Evolutionary conservation across 257 asterid species (phyloP).

Genomic region (Solanum clarkiae): DNA sequence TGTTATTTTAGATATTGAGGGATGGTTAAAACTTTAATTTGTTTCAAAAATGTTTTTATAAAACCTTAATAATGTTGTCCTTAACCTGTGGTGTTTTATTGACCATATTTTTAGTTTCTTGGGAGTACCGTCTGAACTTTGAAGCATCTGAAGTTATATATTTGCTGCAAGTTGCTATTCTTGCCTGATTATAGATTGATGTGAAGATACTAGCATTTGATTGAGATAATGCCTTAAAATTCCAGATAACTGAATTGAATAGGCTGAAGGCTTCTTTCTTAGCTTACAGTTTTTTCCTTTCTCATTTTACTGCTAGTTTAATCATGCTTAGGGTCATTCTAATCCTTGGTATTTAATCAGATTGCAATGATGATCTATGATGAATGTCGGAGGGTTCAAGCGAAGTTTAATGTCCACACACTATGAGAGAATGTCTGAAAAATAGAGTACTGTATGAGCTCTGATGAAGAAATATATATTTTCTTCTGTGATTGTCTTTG

Average conservation of each 20-base stretch:
- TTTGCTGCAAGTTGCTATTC: background rate
- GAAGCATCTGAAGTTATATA: background rate
- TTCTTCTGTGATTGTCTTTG: background rate
- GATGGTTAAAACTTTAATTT: background rate
- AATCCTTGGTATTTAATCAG: conserved; percentile 1
- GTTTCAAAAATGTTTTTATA: background rate
- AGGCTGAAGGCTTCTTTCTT: background rate
- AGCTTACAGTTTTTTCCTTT: background rate
- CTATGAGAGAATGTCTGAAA: conserved; percentile 9
- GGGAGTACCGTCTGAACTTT: background rate
- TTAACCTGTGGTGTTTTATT: background rate
- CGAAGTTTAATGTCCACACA: background rate
- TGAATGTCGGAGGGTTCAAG: background rate
- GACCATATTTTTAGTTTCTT: background rate
- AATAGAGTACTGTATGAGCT: conserved; percentile 2
- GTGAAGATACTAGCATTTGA: background rate
- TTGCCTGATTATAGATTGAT: background rate
- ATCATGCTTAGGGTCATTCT: conserved; percentile 2
- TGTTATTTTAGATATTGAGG: background rate
- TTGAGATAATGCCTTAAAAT: background rate
- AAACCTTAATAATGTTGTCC: background rate
- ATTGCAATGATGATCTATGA: conserved; percentile 4
- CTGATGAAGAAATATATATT: background rate
- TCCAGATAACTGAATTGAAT: background rate
- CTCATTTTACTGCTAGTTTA: background rate